Percentiles rank a stretch among this genome's conserved stretches.
Conservation (phyloP, 2,329 filamentous ascomycete genomes). For the Corynespora cassiicola region DNA sequence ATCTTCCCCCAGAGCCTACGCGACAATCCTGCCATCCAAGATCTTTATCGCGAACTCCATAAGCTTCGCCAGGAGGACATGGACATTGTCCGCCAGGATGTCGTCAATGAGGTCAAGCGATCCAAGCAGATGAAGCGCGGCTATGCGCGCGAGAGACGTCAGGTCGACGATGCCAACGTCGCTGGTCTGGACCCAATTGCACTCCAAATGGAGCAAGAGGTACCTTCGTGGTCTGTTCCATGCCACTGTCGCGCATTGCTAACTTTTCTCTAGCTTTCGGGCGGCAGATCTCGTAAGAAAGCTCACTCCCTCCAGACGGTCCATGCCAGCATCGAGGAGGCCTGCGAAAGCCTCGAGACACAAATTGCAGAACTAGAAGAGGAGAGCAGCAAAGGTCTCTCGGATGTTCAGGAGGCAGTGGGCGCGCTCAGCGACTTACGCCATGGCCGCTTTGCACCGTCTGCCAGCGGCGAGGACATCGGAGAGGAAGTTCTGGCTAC, state of each 20-base stretch:
- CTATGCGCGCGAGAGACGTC: slow-evolving; percentile 61
- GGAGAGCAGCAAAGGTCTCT: slow-evolving; percentile 67
- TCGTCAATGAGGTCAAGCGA: slow-evolving; percentile 68
- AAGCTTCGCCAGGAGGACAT: slow-evolving; percentile 73
- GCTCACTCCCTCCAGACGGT: slow-evolving; percentile 70
- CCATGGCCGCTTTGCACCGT: slow-evolving; percentile 71
- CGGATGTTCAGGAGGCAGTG: slow-evolving; percentile 69
- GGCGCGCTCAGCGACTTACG: slow-evolving; percentile 81
- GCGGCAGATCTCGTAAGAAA: slow-evolving; percentile 49
- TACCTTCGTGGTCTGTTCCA: slow-evolving; percentile 10
- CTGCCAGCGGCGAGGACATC: slow-evolving; percentile 63
- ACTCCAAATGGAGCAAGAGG: slow-evolving; percentile 62
- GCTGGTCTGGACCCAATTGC: slow-evolving; percentile 63
- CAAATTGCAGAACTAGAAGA: slow-evolving; percentile 71
- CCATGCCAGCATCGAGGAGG: slow-evolving; percentile 72
- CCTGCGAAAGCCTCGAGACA: slow-evolving; percentile 68
- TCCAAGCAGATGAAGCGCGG: slow-evolving; percentile 66
- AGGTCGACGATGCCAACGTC: slow-evolving; percentile 62
- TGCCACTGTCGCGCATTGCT: slow-evolving; percentile 9
- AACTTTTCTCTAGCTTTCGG: slow-evolving; percentile 61
- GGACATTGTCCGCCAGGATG: slow-evolving; percentile 70
- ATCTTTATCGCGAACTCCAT: slow-evolving; percentile 81
- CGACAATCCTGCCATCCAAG: slow-evolving; percentile 69
- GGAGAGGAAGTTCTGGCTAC: slow-evolving; percentile 72
- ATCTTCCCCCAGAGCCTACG: slow-evolving; percentile 75